Evolutionary conservation across 176 grass and related monocot genomes (phyloP), one percentile per base, ranked within the genome.

Genomic region (Thinopyrum elongatum): DNA sequence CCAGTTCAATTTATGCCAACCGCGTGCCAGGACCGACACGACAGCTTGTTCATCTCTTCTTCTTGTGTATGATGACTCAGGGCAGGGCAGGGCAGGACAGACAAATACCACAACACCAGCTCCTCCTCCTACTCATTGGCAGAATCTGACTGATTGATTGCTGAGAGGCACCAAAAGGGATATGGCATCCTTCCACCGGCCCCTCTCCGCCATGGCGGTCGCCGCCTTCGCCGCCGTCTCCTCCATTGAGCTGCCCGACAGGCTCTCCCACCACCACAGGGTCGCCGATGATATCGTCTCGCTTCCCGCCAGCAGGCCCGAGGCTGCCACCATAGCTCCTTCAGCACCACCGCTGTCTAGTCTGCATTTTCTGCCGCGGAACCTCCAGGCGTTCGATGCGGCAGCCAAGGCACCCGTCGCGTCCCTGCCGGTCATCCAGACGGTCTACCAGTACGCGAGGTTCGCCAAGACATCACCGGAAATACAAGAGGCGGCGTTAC

Each of bases 171-270:
- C 22, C 3, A 13, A 28, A 12, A 29, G 75, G 27, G 36, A 98
- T 92, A 98, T 96, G 97, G 92, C 97, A 67, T 95, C 86, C 4
- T 84, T 95, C 62, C 90, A 95, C 35, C 90, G 97, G 28, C 94
- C 97, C 55, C 81, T 98, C 65, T 96, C 97, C 3, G 83, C 97
- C 73, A 93, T 88, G 53, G 97, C 94, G 1, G 91, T 92, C 1
- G 86, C 94, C 0, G 90, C 94, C 4, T 84, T 95, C 2, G 92
- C 97, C 0, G 94, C 94, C 1, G 90, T 86, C 21, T 96, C 94
- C 31, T 91, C 94, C 38, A 65, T 92, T 15, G 93, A 93, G 61
- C 60, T 98, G 49, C 90, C 96, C 0, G 93, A 86, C 42, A 89
- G 72, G 12, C 26, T 93, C 6, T 89, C 91, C 80, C 75, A 74